A percentile compares a stretch with the other conserved stretches of the same genome.
These are phyloP conservation scores for Starmerella apicola DNA, from an alignment of 805 yeast genomes.

Conservation along the genomic window DNA sequence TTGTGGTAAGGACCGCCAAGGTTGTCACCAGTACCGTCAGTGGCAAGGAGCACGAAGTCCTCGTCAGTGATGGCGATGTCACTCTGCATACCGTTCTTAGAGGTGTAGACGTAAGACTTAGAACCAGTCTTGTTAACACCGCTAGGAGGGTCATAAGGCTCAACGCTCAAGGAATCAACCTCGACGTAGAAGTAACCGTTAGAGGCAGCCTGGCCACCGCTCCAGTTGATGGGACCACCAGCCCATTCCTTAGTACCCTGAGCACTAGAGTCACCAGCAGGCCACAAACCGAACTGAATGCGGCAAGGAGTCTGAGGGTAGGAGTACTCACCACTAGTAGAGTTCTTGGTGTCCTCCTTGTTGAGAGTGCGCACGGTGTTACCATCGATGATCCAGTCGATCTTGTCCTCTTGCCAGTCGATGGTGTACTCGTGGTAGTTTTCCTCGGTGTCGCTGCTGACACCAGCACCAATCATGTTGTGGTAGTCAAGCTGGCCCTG, in stretches of 20 bases:
- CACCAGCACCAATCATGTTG: conserved; percentile 36
- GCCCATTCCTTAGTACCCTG: conserved; percentile 69
- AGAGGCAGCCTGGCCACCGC: conserved; percentile 53
- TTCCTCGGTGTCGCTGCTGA: conserved; percentile 42
- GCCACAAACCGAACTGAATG: conserved; percentile 52
- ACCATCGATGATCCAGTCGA: conserved; percentile 68
- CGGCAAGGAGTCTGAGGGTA: conserved; percentile 90
- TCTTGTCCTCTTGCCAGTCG: conserved; percentile 67
- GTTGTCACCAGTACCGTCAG: conserved; percentile 56
- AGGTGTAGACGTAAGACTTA: conserved; percentile 43
- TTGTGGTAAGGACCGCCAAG: conserved; percentile 22
- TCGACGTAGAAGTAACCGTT: conserved; percentile 74
- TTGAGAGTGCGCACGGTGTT: conserved; percentile 49
- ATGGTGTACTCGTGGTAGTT: conserved; percentile 63
- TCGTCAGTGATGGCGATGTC: conserved; percentile 51
- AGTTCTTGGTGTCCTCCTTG: conserved; percentile 41
- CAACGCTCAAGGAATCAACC: conserved; percentile 46
- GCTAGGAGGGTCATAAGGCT: conserved; percentile 63
- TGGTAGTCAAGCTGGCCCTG: conserved; percentile 61
- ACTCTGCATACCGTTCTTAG: conserved; percentile 33
- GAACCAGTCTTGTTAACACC: conserved; percentile 37
- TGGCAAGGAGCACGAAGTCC: conserved; percentile 44
- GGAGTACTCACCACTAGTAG: conserved; percentile 51
- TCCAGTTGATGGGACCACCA: conserved; percentile 81
- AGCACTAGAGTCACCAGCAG: conserved; percentile 37